Evolutionary conservation across 345 rosid species (phyloP).

Genomic region (Laguncularia racemosa): DNA sequence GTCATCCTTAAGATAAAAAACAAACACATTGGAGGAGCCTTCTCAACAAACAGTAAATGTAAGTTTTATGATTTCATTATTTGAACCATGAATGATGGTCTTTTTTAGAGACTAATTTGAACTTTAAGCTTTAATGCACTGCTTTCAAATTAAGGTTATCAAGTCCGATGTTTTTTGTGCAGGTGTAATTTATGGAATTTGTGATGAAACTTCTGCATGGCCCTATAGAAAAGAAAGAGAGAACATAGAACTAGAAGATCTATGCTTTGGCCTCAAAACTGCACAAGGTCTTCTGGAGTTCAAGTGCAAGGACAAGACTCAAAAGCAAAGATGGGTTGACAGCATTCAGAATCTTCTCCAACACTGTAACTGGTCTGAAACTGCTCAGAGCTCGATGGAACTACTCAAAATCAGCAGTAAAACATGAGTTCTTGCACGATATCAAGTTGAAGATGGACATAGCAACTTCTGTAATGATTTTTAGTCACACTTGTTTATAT

Average conservation of each 20-base stretch:
- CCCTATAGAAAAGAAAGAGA: constrained; percentile 81
- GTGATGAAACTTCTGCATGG: constrained; percentile 83
- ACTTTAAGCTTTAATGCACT: neutral
- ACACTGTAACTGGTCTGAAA: constrained; percentile 43
- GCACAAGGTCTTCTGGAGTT: constrained; percentile 92
- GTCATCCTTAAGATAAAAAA: constrained; percentile 67
- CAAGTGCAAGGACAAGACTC: constrained; percentile 71
- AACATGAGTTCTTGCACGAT: constrained; percentile 10
- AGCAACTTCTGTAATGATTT: too few species aligned
- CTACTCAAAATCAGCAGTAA: constrained; percentile 34
- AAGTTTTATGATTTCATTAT: constrained; percentile 3
- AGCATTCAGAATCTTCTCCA: constrained; percentile 66
- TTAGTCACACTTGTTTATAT: too few species aligned
- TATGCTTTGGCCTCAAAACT: constrained; percentile 81
- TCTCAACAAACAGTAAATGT: constrained; percentile 88
- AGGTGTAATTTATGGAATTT: constrained; percentile 80
- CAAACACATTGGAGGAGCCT: constrained; percentile 91
- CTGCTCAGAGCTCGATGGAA: constrained; percentile 43
- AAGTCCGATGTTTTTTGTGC: neutral
- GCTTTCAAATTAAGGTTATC: neutral
- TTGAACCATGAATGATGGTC: too few species aligned
- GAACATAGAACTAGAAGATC: constrained; percentile 57
- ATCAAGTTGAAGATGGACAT: neutral
- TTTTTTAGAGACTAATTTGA: too few species aligned
- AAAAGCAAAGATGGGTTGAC: constrained; percentile 90